Percentiles rank a stretch among this genome's conserved stretches.
phyloP scores from a whole-genome alignment of 2,329 filamentous ascomycete genomes.

The Trichoderma atroviride region DNA sequence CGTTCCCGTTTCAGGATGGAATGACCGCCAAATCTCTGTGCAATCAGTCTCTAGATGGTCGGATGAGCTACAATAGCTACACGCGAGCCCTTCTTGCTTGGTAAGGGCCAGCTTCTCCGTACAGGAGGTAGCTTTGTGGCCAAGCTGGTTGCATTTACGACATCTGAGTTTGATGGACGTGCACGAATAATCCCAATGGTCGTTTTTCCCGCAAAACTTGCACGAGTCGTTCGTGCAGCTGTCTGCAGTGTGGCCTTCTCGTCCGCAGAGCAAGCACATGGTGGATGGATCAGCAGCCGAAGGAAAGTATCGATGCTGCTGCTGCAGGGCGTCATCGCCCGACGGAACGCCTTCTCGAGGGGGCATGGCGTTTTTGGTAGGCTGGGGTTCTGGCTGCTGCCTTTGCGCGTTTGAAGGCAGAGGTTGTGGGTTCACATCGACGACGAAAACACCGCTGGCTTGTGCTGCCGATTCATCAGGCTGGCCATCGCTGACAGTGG shows the following conservation, averaged over 20 bases:
- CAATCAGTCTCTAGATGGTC: conserved; percentile 64
- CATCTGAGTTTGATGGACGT: conserved; percentile 54
- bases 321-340: conserved; percentile 41
- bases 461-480: background rate
- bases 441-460: background rate
- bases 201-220: conserved; percentile 48
- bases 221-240: conserved; percentile 53
- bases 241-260: conserved; percentile 48
- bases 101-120: conserved; percentile 56
- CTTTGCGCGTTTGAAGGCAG: background rate
- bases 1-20: conserved; percentile 44
- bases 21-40: conserved; percentile 63
- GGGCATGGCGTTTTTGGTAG: conserved; percentile 18
- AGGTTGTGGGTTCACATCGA: conserved; percentile 12
- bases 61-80: conserved; percentile 59
- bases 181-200: conserved; percentile 56
- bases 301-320: conserved; percentile 56
- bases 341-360: conserved; percentile 33
- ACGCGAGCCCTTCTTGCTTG: conserved; percentile 58
- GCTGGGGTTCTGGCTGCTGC: background rate
- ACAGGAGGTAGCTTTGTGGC: conserved; percentile 58
- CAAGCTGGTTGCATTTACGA: conserved; percentile 63
- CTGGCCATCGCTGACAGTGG: background rate
- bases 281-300: conserved; percentile 46
- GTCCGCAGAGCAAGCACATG: conserved; percentile 57